Conservation (phyloP, 2,329 filamentous ascomycete species). For the Huntiella moniliformis region DNA sequence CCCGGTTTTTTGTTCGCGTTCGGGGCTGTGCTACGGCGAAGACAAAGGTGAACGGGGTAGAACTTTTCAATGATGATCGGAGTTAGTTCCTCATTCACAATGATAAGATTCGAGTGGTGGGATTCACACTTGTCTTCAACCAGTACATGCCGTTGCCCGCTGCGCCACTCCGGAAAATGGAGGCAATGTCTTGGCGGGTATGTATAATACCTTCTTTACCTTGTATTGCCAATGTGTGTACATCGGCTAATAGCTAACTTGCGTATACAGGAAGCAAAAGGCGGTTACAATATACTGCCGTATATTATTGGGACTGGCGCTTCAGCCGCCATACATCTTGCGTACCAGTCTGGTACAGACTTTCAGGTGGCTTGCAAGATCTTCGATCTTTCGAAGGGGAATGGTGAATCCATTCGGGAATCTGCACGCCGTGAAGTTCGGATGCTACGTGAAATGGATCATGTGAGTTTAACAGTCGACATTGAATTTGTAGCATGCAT, state of each 20-base stretch:
- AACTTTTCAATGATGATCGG: constrained; percentile 24
- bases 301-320: constrained; percentile 22
- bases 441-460: constrained; percentile 33
- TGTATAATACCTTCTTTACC: too few species aligned
- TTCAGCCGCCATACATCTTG: constrained; percentile 21
- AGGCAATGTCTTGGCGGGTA: too few species aligned
- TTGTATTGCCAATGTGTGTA: too few species aligned
- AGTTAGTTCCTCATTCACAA: constrained; percentile 31
- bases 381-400: background rate
- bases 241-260: too few species aligned
- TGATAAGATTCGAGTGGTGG: constrained; percentile 27
- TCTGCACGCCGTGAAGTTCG: constrained; percentile 17
- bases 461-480: constrained; percentile 23
- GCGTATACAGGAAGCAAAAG: constrained; percentile 17
- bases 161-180: too few species aligned
- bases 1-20: constrained; percentile 33
- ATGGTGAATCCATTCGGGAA: constrained; percentile 25
- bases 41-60: constrained; percentile 29
- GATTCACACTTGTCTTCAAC: too few species aligned
- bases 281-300: constrained; percentile 19
- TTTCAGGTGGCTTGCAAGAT: constrained; percentile 50
- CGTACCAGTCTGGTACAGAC: constrained; percentile 28
- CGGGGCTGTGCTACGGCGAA: constrained; percentile 31
- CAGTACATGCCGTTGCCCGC: too few species aligned
- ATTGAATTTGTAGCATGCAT: too few species aligned